A percentile compares a stretch with the other conserved stretches of the same genome.
Evolutionary conservation across 2,329 filamentous ascomycete species (phyloP).

Genomic region (Lachnellula arida): DNA sequence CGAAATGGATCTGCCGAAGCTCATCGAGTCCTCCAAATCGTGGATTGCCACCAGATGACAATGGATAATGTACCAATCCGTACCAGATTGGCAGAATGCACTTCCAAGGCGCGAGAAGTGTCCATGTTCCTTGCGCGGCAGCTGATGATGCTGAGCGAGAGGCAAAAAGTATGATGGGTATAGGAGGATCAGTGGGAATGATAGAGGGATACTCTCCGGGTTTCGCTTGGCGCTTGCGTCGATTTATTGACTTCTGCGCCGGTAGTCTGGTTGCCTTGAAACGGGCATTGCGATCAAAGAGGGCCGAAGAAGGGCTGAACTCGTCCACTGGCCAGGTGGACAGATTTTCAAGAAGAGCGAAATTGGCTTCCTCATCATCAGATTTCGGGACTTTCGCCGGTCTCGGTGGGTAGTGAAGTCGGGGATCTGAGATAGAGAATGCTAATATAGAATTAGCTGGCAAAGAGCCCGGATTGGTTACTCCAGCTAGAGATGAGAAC

Average conservation of each 20-base stretch:
- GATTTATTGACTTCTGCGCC: conserved; percentile 76
- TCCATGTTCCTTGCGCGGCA: conserved; percentile 68
- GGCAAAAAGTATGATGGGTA: conserved; percentile 70
- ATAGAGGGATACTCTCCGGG: conserved; percentile 60
- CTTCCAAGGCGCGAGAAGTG: conserved; percentile 82
- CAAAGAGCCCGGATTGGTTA: conserved; percentile 65
- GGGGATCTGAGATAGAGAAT: conserved; percentile 74
- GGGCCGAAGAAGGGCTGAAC: conserved; percentile 39
- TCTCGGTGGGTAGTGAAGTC: conserved; percentile 70
- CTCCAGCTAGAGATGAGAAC: conserved; percentile 49
- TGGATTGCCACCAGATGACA: conserved; percentile 75
- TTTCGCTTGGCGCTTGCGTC: conserved; percentile 59
- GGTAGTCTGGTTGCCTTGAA: conserved; percentile 61
- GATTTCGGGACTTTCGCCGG: conserved; percentile 40
- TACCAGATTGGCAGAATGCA: conserved; percentile 85
- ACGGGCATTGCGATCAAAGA: conserved; percentile 68
- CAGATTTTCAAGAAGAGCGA: conserved; percentile 53
- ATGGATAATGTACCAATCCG: conserved; percentile 73
- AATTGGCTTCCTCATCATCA: conserved; percentile 33
- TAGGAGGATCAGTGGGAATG: conserved; percentile 61
- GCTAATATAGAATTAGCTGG: conserved; percentile 65
- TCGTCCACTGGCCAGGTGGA: conserved; percentile 64
- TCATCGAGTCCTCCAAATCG: conserved; percentile 80
- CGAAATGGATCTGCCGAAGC: conserved; percentile 74
- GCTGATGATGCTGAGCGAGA: conserved; percentile 45